These are phyloP conservation scores for Picocystis sp. DNA, from an alignment of 163 green algal species.

Conservation along the genomic window DNA sequence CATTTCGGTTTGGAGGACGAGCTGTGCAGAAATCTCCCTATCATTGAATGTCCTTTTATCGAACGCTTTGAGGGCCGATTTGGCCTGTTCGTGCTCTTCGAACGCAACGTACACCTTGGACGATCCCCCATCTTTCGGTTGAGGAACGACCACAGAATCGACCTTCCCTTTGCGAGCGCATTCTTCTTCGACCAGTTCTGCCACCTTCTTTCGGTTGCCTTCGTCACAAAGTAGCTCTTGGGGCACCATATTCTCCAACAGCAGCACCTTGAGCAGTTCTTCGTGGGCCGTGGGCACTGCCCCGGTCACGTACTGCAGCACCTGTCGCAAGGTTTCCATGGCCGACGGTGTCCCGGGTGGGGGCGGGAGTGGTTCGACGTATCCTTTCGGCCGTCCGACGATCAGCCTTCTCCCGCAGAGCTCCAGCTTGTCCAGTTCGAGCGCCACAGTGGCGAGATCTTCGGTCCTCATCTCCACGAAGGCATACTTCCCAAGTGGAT, in stretches of 20 bases:
- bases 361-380: constrained; percentile 25
- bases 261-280: constrained; percentile 29
- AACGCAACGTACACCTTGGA: too few relatives aligned
- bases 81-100: too few relatives aligned
- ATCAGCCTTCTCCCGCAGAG: constrained; percentile 55
- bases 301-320: constrained; percentile 1
- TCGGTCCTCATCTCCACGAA: constrained; percentile 72
- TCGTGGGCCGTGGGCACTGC: background rate
- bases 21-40: too few relatives aligned
- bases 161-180: too few relatives aligned
- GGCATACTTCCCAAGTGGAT: constrained; percentile 43
- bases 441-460: constrained; percentile 51
- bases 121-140: too few relatives aligned
- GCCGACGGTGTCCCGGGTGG: constrained; percentile 4
- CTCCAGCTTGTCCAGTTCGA: constrained; percentile 64
- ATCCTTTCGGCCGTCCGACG: constrained; percentile 71
- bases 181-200: too few relatives aligned
- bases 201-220: constrained; percentile 36
- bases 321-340: constrained; percentile 9
- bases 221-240: constrained; percentile 26
- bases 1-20: too few relatives aligned
- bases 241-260: constrained; percentile 45
- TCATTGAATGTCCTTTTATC: too few relatives aligned
- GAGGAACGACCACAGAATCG: too few relatives aligned
- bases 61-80: too few relatives aligned